A percentile compares a stretch with the other conserved stretches of the same genome.
phyloP scores from a whole-genome alignment of 2,329 filamentous ascomycete genomes.

The Cordyceps tenuipes region DNA sequence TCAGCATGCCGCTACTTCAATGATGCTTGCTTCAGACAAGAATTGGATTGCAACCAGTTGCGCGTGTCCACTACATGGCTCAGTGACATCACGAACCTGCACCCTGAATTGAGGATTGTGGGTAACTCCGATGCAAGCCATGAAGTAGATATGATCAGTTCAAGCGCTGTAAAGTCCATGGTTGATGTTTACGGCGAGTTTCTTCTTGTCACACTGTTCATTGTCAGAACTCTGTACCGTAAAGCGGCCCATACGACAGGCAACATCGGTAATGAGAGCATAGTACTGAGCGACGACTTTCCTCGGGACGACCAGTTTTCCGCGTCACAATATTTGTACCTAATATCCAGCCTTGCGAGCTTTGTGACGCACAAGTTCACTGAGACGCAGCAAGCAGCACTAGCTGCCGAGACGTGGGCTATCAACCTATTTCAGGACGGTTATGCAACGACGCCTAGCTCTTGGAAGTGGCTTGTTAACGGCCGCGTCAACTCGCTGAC shows the following conservation, averaged over 20 bases:
- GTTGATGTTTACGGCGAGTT: slow-evolving; percentile 23
- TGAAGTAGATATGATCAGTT: slow-evolving; percentile 12
- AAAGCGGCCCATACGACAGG: slow-evolving; percentile 27
- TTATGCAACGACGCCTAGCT: slow-evolving; percentile 13
- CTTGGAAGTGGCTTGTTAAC: slow-evolving; percentile 26
- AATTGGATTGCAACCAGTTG: slow-evolving; percentile 16
- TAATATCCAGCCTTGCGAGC: slow-evolving; percentile 28
- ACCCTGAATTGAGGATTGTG: slow-evolving; percentile 21
- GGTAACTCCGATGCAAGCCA: not conserved
- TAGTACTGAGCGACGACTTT: slow-evolving; percentile 26
- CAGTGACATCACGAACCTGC: slow-evolving; percentile 19
- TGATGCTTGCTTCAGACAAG: slow-evolving; percentile 30
- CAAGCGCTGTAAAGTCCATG: slow-evolving; percentile 13
- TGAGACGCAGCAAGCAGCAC: slow-evolving; percentile 27
- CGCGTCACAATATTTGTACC: slow-evolving; percentile 28
- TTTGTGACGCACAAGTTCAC: slow-evolving; percentile 30
- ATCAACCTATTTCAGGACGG: slow-evolving; percentile 31
- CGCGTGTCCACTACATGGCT: slow-evolving; percentile 20
- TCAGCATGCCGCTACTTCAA: slow-evolving; percentile 28
- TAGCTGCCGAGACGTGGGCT: slow-evolving; percentile 26
- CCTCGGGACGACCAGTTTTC: slow-evolving; percentile 18
- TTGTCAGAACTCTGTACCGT: slow-evolving; percentile 33
- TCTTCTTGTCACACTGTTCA: slow-evolving; percentile 30
- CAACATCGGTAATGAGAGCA: slow-evolving; percentile 14
- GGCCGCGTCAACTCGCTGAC: slow-evolving; percentile 27